A percentile compares a stretch with the other conserved stretches of the same genome.
Conservation (phyloP, 2,329 filamentous ascomycete genomes). For the Penicillium sp. region DNA sequence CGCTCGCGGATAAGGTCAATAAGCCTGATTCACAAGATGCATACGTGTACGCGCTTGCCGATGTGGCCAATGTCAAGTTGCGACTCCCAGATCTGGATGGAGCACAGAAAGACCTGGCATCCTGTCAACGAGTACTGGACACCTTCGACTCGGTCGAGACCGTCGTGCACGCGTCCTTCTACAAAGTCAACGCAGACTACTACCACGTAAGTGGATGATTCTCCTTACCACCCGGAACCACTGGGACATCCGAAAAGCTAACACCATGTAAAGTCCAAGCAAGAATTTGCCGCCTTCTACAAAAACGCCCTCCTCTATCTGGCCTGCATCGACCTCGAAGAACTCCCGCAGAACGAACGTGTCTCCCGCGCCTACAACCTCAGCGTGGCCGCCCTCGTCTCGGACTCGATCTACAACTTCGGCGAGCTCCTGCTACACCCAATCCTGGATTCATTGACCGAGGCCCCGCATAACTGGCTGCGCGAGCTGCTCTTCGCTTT, state of each 20-base stretch:
- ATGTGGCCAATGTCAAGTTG: conserved; percentile 81
- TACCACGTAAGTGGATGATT: conserved; percentile 68
- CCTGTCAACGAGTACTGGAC: conserved; percentile 81
- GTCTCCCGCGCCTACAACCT: conserved; percentile 84
- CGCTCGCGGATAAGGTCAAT: conserved; percentile 81
- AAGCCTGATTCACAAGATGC: conserved; percentile 91
- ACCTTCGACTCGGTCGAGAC: conserved; percentile 92
- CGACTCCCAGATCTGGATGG: conserved; percentile 72
- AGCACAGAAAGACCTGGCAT: conserved; percentile 78
- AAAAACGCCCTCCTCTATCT: conserved; percentile 96
- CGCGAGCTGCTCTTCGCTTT: conserved; percentile 95
- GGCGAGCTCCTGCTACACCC: conserved; percentile 97
- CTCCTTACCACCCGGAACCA: no score
- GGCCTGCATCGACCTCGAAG: conserved; percentile 80
- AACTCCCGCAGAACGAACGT: conserved; percentile 68
- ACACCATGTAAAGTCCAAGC: conserved; percentile 54
- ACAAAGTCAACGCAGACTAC: conserved; percentile 89
- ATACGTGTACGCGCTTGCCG: conserved; percentile 86
- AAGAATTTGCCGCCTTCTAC: conserved; percentile 95
- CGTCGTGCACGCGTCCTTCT: conserved; percentile 92
- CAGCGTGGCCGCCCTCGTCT: conserved; percentile 84
- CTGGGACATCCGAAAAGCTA: no score
- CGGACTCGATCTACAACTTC: conserved; percentile 97
- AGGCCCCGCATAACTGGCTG: conserved; percentile 76
- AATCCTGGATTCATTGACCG: conserved; percentile 77